Conservation (phyloP, 306 rosid genomes). For the Senna tora region DNA sequence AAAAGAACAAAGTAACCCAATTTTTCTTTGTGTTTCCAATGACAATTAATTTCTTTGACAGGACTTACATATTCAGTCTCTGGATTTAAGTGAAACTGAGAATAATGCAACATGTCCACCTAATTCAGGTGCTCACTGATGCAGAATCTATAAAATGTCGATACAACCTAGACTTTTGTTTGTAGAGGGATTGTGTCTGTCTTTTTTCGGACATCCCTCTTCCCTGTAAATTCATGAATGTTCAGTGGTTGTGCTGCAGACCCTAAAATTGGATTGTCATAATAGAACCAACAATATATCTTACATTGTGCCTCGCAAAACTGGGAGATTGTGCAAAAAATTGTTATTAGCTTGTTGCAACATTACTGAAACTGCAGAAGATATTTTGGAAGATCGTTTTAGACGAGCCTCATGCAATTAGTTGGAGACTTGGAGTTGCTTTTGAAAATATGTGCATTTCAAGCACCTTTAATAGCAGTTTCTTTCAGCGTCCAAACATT, state of each 20-base stretch:
- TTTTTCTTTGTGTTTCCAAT: too few relatives aligned
- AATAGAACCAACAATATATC: constrained; percentile 13
- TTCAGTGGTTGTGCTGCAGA: constrained; percentile 34
- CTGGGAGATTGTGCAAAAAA: constrained; percentile 1
- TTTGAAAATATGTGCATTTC: neutral
- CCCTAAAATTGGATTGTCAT: neutral
- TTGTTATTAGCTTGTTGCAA: neutral
- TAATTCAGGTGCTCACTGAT: constrained; percentile 53
- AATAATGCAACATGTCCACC: constrained; percentile 63
- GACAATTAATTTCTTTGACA: constrained; percentile 34
- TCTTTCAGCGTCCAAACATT: neutral
- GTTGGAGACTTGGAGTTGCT: neutral
- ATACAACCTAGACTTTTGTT: constrained; percentile 32
- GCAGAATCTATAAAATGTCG: constrained; percentile 41
- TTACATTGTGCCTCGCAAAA: too few relatives aligned
- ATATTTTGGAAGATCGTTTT: neutral
- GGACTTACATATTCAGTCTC: constrained; percentile 62
- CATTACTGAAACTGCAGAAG: neutral
- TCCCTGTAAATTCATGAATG: constrained; percentile 35
- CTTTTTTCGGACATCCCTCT: constrained; percentile 43
- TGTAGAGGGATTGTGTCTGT: constrained; percentile 43
- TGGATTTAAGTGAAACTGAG: constrained; percentile 71
- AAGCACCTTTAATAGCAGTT: neutral
- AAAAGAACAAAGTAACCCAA: too few relatives aligned
- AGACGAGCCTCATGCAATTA: neutral